Evolutionary conservation across 345 rosid genomes (phyloP).

Genomic region (Eucalyptus albens): DNA sequence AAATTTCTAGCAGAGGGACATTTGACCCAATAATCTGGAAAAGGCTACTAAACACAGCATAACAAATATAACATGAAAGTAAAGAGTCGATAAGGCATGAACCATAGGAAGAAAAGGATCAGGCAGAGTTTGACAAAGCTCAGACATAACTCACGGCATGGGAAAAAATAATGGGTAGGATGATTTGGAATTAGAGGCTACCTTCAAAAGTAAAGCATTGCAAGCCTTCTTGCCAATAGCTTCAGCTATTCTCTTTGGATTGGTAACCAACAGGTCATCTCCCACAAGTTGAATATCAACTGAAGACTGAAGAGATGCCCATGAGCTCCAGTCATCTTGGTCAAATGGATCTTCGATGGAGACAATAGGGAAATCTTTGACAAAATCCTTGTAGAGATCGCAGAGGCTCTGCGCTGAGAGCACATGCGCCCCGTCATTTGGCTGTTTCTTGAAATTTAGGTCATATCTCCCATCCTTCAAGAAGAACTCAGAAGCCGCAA

Average conservation of each 20-base stretch:
- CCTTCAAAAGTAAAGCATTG: conserved; percentile 90
- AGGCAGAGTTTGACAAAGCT: neutral
- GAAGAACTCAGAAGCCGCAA: conserved; percentile 93
- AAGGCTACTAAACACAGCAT: neutral
- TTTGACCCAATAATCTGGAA: neutral
- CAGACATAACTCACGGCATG: neutral
- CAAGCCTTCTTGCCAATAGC: conserved; percentile 87
- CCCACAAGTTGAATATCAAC: conserved; percentile 90
- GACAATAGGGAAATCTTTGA: conserved; percentile 82
- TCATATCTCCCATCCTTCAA: conserved; percentile 80
- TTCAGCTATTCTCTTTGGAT: conserved; percentile 90
- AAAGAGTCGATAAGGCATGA: neutral
- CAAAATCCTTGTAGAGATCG: conserved; percentile 74
- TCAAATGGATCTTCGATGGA: conserved; percentile 98
- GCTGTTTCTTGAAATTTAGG: conserved; percentile 92
- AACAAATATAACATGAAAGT: neutral
- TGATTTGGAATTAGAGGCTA: neutral
- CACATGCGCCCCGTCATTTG: conserved; percentile 81
- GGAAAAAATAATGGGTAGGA: neutral
- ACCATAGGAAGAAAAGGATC: neutral
- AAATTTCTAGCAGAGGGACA: neutral
- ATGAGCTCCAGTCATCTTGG: conserved; percentile 97
- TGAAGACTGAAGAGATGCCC: conserved; percentile 81
- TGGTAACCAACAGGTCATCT: conserved; percentile 94
- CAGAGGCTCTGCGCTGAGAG: conserved; percentile 70